Conservation (phyloP, 306 rosid genomes). For the Adenanthera pavonina region DNA sequence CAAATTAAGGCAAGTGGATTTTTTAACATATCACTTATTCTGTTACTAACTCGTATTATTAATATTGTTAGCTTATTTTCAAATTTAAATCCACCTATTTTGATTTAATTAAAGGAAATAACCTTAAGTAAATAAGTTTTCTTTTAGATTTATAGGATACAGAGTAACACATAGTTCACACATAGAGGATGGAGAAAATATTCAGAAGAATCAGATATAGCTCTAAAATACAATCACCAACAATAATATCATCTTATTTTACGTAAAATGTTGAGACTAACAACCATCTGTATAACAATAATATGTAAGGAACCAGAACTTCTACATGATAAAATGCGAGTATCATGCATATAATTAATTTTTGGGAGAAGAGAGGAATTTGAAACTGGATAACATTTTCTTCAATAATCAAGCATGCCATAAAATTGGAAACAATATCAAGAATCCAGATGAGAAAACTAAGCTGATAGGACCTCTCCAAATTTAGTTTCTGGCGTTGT, state of each 20-base stretch:
- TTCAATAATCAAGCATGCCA: background rate
- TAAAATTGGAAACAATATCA: slow-evolving; percentile 15
- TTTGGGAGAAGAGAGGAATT: background rate
- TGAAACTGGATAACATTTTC: slow-evolving; percentile 14
- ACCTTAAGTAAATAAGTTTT: too few relatives aligned
- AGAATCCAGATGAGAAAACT: slow-evolving; percentile 28
- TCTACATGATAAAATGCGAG: slow-evolving; percentile 11
- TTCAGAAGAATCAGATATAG: background rate
- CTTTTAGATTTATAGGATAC: slow-evolving; percentile 25
- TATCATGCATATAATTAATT: background rate
- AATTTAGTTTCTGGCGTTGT: slow-evolving; percentile 78
- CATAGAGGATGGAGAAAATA: slow-evolving; percentile 19
- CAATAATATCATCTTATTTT: slow-evolving; percentile 9
- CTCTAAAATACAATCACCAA: slow-evolving; percentile 7
- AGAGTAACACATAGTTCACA: slow-evolving; percentile 10
- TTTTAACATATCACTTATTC: too few relatives aligned
- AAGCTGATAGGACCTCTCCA: slow-evolving; percentile 83
- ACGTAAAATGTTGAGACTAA: background rate
- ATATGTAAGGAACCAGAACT: background rate
- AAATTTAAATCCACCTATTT: too few relatives aligned
- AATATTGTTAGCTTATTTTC: too few relatives aligned
- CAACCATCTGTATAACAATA: slow-evolving; percentile 12
- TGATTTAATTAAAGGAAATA: too few relatives aligned
- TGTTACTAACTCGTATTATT: too few relatives aligned
- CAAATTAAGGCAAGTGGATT: too few relatives aligned